phyloP scores from a whole-genome alignment of 768 basidiomycete genomes.

The Suillus ampliporus region DNA sequence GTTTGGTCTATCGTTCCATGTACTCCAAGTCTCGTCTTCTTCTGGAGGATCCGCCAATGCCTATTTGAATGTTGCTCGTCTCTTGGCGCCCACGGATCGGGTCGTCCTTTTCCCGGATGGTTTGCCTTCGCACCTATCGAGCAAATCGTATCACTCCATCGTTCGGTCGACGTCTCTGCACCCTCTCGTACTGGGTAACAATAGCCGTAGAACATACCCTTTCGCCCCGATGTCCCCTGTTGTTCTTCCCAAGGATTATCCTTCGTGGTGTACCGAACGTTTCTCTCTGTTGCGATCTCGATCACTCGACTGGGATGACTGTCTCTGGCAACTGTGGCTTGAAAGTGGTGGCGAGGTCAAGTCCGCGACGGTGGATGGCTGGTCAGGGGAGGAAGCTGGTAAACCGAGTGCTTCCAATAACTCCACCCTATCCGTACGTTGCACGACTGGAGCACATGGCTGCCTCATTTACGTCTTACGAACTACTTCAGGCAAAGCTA shows the following conservation, averaged over 20 bases:
- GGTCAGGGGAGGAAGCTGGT: background rate
- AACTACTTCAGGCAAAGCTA: conserved; percentile 40
- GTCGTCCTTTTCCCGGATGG: conserved; percentile 60
- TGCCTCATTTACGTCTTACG: conserved; percentile 6
- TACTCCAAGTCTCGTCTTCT: conserved; percentile 49
- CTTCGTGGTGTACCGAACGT: conserved; percentile 68
- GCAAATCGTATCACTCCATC: conserved; percentile 22
- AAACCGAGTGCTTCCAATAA: background rate
- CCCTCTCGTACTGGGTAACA: conserved; percentile 36
- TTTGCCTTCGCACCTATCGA: conserved; percentile 34
- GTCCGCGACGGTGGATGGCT: background rate
- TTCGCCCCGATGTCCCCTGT: conserved; percentile 52
- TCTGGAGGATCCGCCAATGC: conserved; percentile 50
- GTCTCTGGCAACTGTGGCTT: conserved; percentile 69
- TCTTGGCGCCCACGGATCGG: conserved; percentile 54
- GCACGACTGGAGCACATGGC: background rate
- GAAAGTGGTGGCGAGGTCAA: conserved; percentile 52
- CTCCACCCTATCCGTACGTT: conserved; percentile 2
- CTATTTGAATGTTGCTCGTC: conserved; percentile 67
- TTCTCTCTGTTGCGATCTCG: conserved; percentile 52
- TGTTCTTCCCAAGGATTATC: conserved; percentile 47
- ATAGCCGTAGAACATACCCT: conserved; percentile 41
- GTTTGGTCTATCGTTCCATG: conserved; percentile 43
- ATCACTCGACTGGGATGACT: conserved; percentile 62
- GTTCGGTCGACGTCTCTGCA: conserved; percentile 14